Percentiles rank a stretch among this genome's conserved stretches.
Conservation (phyloP, 163 green algal species). For the Volvox carteri region DNA sequence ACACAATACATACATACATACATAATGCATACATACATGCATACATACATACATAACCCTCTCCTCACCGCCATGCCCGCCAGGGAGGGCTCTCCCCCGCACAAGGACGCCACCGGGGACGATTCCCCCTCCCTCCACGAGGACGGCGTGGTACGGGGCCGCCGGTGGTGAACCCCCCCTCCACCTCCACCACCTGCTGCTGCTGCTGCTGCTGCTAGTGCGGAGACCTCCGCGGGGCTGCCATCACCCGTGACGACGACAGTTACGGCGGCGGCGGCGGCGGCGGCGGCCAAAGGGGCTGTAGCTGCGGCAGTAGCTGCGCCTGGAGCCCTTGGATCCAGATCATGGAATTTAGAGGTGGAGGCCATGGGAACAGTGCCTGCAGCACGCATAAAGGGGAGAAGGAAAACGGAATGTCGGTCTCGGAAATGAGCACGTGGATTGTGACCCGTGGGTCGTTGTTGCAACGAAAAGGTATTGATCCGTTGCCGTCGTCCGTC, state of each 20-base stretch:
- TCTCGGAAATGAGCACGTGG: no score
- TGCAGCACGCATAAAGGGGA: no score
- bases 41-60: no score
- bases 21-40: no score
- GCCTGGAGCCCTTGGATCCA: neutral
- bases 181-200: neutral
- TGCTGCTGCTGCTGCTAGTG: neutral
- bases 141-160: neutral
- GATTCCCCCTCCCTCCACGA: neutral
- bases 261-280: no score
- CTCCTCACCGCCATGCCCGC: constrained; percentile 1
- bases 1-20: no score
- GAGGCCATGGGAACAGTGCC: neutral
- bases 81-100: neutral
- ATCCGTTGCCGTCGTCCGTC: no score
- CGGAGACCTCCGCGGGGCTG: no score
- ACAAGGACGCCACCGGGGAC: neutral
- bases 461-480: no score
- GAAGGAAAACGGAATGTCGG: no score
- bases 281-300: no score
- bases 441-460: neutral
- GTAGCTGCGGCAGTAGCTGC: neutral
- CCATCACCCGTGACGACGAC: no score
- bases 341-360: constrained; percentile 29
- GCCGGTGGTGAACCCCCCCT: neutral